Evolutionary conservation across 2,329 filamentous ascomycete species (phyloP).

Genomic region (Penicillium brasilianum): DNA sequence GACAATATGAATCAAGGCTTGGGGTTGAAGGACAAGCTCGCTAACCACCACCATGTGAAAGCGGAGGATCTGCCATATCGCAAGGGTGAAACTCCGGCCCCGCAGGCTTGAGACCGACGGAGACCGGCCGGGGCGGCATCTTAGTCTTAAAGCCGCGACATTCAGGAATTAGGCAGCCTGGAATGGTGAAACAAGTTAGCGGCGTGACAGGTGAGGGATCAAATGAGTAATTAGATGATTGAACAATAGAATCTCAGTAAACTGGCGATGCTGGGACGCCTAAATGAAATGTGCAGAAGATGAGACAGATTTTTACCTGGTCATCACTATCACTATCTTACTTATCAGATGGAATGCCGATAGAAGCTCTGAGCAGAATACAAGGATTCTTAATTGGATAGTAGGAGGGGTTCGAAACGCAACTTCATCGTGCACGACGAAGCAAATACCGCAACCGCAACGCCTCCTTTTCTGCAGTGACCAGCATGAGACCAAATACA

Average conservation of each 20-base stretch:
- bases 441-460: not conserved
- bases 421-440: not conserved
- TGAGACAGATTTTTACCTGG: not conserved
- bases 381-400: not conserved
- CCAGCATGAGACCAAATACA: not conserved
- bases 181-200: slow-evolving; percentile 2
- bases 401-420: not conserved
- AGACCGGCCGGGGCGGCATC: slow-evolving; percentile 20
- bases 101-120: slow-evolving; percentile 26
- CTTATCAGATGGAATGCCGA: not conserved
- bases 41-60: slow-evolving; percentile 18
- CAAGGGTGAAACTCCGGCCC: slow-evolving; percentile 21
- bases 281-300: not conserved
- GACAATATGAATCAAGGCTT: not conserved
- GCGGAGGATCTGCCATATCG: slow-evolving; percentile 13
- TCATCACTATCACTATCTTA: not conserved
- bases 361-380: not conserved
- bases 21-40: not conserved
- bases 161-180: not conserved
- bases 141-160: slow-evolving; percentile 14
- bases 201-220: not conserved
- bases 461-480: not conserved
- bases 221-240: not conserved
- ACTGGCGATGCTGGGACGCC: too few relatives aligned
- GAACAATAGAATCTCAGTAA: not conserved